Conservation (phyloP, 1,284 basidiomycete genomes). For the Xerocomus amazonicus region DNA sequence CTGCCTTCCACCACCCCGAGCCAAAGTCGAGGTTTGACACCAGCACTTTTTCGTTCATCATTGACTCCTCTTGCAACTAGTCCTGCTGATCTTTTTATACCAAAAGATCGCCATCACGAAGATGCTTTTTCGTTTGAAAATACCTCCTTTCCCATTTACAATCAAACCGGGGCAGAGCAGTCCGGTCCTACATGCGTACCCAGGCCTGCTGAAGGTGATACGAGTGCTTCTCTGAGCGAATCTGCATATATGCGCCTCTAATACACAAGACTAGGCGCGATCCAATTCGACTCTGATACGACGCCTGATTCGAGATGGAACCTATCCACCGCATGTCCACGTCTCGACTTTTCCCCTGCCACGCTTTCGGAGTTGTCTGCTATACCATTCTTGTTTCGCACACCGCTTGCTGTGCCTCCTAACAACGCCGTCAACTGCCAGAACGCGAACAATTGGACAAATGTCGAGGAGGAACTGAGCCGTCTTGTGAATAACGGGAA, state of each 20-base stretch:
- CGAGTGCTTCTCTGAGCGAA: conserved; percentile 2
- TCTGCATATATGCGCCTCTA: conserved; percentile 21
- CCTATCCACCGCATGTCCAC: not conserved
- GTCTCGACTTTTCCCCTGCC: conserved; percentile 16
- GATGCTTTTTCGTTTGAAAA: not conserved
- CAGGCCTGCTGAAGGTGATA: conserved; percentile 22
- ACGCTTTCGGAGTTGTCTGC: conserved; percentile 29
- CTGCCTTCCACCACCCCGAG: not conserved
- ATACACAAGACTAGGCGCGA: conserved; percentile 12
- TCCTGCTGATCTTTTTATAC: not conserved
- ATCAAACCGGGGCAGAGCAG: conserved; percentile 8
- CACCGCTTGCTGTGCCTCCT: conserved; percentile 15
- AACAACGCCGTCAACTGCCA: not conserved
- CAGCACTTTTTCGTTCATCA: not conserved
- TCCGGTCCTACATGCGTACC: conserved; percentile 20
- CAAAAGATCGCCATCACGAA: not conserved
- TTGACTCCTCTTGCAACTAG: conserved; percentile 21
- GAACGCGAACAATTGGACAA: conserved; percentile 11
- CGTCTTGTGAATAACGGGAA: conserved; percentile 20
- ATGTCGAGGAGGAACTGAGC: conserved; percentile 23
- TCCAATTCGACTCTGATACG: not conserved
- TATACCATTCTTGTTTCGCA: conserved; percentile 31
- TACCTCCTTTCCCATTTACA: conserved; percentile 13
- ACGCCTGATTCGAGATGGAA: not conserved
- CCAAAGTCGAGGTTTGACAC: conserved; percentile 18